Conservation (phyloP, 2,329 filamentous ascomycete species). For the Fusarium tuaranense region DNA sequence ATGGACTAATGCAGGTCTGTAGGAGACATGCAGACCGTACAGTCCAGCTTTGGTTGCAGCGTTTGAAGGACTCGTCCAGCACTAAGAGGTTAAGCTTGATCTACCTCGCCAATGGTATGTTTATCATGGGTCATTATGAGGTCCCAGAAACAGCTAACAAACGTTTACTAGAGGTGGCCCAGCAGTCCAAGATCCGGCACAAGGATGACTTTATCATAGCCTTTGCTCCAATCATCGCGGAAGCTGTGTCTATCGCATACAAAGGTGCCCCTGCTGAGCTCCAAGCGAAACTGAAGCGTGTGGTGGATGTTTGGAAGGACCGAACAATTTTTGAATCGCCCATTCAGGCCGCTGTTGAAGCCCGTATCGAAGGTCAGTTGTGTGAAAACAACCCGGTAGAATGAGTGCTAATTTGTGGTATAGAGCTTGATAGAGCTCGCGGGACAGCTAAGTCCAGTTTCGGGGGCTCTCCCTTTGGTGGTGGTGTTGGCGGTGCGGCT, state of each 20-base stretch:
- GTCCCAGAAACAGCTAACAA: constrained; percentile 9
- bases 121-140: background rate
- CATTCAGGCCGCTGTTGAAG: constrained; percentile 85
- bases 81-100: constrained; percentile 90
- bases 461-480: constrained; percentile 66
- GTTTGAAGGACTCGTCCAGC: constrained; percentile 86
- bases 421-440: constrained; percentile 73
- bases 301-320: constrained; percentile 95
- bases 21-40: constrained; percentile 94
- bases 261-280: constrained; percentile 88
- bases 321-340: constrained; percentile 84
- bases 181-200: constrained; percentile 92
- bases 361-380: constrained; percentile 76
- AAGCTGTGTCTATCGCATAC: constrained; percentile 91
- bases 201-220: constrained; percentile 94
- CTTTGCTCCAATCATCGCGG: constrained; percentile 91
- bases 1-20: constrained; percentile 7
- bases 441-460: constrained; percentile 64
- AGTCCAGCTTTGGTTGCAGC: constrained; percentile 90
- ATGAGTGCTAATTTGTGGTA: constrained; percentile 26
- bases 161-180: constrained; percentile 80
- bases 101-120: constrained; percentile 92
- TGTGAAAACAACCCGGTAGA: background rate
- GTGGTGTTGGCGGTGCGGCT: constrained; percentile 64
- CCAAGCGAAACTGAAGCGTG: constrained; percentile 86